Percentiles rank a stretch among this genome's conserved stretches.
These are phyloP conservation scores for Teratosphaeria epicoccoides DNA, from an alignment of 2,329 filamentous ascomycete genomes.

Conservation along the genomic window DNA sequence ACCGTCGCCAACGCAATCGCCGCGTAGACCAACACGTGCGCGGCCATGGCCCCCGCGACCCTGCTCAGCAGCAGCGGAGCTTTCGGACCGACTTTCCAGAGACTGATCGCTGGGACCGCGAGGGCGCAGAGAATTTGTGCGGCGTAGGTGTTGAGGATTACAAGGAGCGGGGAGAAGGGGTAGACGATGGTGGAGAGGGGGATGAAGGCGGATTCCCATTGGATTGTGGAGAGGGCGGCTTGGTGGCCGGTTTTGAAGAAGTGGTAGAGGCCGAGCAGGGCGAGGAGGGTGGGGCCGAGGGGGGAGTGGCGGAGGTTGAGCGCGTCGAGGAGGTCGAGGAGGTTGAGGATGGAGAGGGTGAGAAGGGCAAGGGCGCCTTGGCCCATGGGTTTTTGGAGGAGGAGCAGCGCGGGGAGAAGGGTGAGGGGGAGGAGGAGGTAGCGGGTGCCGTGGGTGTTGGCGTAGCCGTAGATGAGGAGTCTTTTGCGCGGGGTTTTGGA, in stretches of 20 bases:
- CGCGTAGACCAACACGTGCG: slow-evolving; percentile 72
- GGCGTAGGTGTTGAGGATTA: slow-evolving; percentile 78
- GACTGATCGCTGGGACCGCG: slow-evolving; percentile 65
- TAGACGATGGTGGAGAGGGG: slow-evolving; percentile 73
- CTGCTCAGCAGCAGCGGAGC: slow-evolving; percentile 53
- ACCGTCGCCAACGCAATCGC: slow-evolving; percentile 77
- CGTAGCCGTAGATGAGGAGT: slow-evolving; percentile 70
- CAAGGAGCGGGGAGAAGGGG: slow-evolving; percentile 75
- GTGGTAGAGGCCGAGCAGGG: slow-evolving; percentile 82
- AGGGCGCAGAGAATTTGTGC: slow-evolving; percentile 75
- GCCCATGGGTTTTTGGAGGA: slow-evolving; percentile 92
- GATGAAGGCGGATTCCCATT: slow-evolving; percentile 95
- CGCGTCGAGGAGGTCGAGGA: slow-evolving; percentile 53
- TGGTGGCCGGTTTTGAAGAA: slow-evolving; percentile 98
- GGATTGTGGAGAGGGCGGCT: slow-evolving; percentile 73
- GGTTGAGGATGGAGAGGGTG: slow-evolving; percentile 78
- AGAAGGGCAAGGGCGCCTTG: slow-evolving; percentile 71
- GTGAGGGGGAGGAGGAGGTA: slow-evolving; percentile 78
- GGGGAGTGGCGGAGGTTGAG: slow-evolving; percentile 53
- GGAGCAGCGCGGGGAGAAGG: slow-evolving; percentile 62
- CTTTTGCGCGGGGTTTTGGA: slow-evolving; percentile 18
- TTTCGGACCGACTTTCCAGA: slow-evolving; percentile 83
- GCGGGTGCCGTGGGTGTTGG: slow-evolving; percentile 82
- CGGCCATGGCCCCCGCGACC: slow-evolving; percentile 59
- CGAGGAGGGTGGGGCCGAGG: slow-evolving; percentile 75